Conservation (phyloP, 2,329 filamentous ascomycete species). For the Fusarium zealandicum region DNA sequence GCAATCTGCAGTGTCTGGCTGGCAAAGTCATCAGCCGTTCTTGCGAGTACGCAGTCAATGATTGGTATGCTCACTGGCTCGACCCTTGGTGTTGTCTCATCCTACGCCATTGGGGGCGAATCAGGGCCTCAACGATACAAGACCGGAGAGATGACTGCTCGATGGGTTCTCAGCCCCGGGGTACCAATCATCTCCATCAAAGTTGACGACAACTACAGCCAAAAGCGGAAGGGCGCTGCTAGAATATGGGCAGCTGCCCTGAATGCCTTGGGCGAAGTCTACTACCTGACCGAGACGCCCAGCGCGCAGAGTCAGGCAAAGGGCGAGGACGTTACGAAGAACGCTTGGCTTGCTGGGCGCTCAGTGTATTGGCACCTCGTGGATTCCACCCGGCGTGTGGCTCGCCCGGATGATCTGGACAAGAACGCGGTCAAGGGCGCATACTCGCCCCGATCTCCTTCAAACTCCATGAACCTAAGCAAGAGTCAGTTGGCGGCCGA, state of each 20-base stretch:
- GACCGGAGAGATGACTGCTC: slow-evolving; percentile 81
- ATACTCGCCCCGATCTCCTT: slow-evolving; percentile 83
- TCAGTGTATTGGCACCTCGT: slow-evolving; percentile 82
- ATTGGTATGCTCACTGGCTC: slow-evolving; percentile 85
- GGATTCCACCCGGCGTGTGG: slow-evolving; percentile 76
- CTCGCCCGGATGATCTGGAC: slow-evolving; percentile 75
- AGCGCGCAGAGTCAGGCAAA: slow-evolving; percentile 58
- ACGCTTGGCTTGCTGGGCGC: slow-evolving; percentile 83
- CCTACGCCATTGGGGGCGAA: slow-evolving; percentile 76
- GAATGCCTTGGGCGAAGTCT: slow-evolving; percentile 92
- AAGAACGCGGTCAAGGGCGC: slow-evolving; percentile 72
- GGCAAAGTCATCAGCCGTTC: slow-evolving; percentile 78
- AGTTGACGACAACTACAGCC: slow-evolving; percentile 82
- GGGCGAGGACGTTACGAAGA: slow-evolving; percentile 64
- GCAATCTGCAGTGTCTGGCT: slow-evolving; percentile 86
- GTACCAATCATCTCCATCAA: slow-evolving; percentile 87
- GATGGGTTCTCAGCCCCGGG: slow-evolving; percentile 90
- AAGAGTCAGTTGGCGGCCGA: slow-evolving; percentile 76
- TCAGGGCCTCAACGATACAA: slow-evolving; percentile 66
- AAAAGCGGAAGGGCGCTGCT: slow-evolving; percentile 70
- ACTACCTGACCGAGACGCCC: slow-evolving; percentile 79
- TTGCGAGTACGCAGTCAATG: slow-evolving; percentile 75
- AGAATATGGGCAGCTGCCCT: slow-evolving; percentile 92
- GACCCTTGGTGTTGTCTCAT: slow-evolving; percentile 80
- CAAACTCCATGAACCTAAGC: slow-evolving; percentile 73